Base-by-base conservation (phyloP, 495 filamentous ascomycete species). In the Penicillium robsamsonii region DNA sequence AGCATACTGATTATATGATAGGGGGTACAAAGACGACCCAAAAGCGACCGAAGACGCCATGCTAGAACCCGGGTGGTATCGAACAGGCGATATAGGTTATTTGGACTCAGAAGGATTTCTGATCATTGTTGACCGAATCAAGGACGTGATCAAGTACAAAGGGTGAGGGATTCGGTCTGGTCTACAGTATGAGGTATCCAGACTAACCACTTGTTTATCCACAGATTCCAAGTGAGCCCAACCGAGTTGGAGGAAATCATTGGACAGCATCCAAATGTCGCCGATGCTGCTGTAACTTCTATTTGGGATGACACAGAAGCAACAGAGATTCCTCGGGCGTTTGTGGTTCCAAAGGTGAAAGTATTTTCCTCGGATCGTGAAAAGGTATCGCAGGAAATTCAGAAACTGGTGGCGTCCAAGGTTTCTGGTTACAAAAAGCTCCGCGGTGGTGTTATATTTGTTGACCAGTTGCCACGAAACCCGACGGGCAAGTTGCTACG, bases 241-340 rank as follows among this genome's bases (percentile, higher is more conserved):
- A 56, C 62, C 0, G 70, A 74, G 55, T 57, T 74, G 7, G 71
- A 72, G 46, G 63, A 56, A 15, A 60, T 70, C 5, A 46, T 66
- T 1, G 53, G 65, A 12, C 58, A 60, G 5, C 66, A 72, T 53
- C 56, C 58, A 0, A 55, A 59, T 1, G 66, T 74, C 9, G 45
- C 46, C 3, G 65, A 66, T 44, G 66, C 62, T 4, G 65, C 64
- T 1, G 70, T 72, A 0, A 58, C 62, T 29, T 68, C 66, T 0
- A 72, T 92, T 9, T 78, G 85, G 53, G 76, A 84, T 62, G 70
- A 76, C 4, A 73, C 73, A 4, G 73, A 81, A 43, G 87, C 81
- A 10, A 87, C 86, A 1, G 90, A 96, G 56, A 79, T 91, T 1
- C 90, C 91, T 0, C 74, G 85, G 31, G 90, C 90, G 5, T 93